Evolutionary conservation across 169 alveolate species (phyloP), one percentile per base, ranked within the genome.

Genomic region (Perkinsus olseni): DNA sequence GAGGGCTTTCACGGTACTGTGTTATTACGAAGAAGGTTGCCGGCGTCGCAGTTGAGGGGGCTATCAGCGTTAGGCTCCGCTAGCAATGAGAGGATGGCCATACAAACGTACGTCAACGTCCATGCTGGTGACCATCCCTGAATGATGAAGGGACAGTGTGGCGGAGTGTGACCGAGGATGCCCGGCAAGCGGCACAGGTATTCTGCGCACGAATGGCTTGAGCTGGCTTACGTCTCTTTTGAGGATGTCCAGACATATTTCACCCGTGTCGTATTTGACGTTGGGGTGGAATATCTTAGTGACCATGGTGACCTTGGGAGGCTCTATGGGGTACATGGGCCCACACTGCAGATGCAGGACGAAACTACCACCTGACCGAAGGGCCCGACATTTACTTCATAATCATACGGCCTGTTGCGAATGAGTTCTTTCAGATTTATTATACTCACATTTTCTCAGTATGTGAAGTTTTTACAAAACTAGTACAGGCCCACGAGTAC

Each of bases 31-130:
- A 98, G 95, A 93, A 51, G 91, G 39, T 37, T 92, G 92, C 98
- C 98, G 91, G 99, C 99, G 95, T 99, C 99, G 93, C 99, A 98
- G 96, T 99, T 98, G 94, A 99, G 95, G 11, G 99, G 99, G 92
- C 99, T 97, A 62, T 99, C 99, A 24, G 99, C 99, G 95, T 99
- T 99, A 34, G 99, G 99, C 39, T 97, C 97, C 51, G 96, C 96
- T 91, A 99, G 96, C 38, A 99, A 96, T 92, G 98, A 96, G 39
- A 96, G 91, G 24, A 99, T 96, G 36, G 99, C 99, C 34, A 98
- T 95, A 92, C 99, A 98, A 45, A 98, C 96, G 94, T 97, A 96
- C 93, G 97, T 99, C 92, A 99, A 93, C 39, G 98, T 98, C 99
- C 99, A 99, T 90, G 99, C 99, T 0, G 99, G 99, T 38, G 98